phyloP scores from a whole-genome alignment of 345 rosid genomes.

The Anastatica hierochuntica region DNA sequence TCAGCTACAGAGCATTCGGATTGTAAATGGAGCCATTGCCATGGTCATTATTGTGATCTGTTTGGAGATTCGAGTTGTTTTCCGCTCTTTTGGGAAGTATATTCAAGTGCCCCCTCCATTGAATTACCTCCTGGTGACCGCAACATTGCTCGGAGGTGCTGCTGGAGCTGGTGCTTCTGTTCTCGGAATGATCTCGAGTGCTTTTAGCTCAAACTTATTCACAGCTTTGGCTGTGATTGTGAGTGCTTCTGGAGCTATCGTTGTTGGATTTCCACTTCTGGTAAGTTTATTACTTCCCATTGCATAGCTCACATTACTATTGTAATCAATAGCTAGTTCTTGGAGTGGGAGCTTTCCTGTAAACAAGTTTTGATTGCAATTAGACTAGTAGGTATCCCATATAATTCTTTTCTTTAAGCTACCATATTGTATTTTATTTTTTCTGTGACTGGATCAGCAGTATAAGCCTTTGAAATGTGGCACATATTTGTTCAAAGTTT shows the following conservation, averaged over 20 bases:
- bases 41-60: conserved; percentile 70
- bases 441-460: not conserved
- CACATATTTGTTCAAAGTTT: not conserved
- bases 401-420: conserved; percentile 1
- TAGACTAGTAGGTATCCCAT: not conserved
- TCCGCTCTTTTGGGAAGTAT: conserved; percentile 88
- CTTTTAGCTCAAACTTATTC: conserved; percentile 60
- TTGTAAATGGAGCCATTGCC: conserved; percentile 87
- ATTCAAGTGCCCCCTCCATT: conserved; percentile 91
- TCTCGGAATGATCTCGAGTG: conserved; percentile 84
- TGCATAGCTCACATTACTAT: not conserved
- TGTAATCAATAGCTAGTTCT: not conserved
- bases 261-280: conserved; percentile 82
- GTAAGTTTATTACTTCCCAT: conserved; percentile 34
- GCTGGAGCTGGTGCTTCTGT: conserved; percentile 79
- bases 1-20: conserved; percentile 69
- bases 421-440: not conserved
- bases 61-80: conserved; percentile 92
- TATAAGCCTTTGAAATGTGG: conserved; percentile 1
- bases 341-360: conserved; percentile 1
- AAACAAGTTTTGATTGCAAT: not conserved
- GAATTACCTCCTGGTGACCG: conserved; percentile 79
- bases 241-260: conserved; percentile 89
- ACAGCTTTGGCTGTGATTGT: conserved; percentile 74
- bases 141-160: conserved; percentile 89